A percentile compares a stretch with the other conserved stretches of the same genome.
Evolutionary conservation across 768 basidiomycete genomes (phyloP).

Genomic region (Kwoniella dendrophila): DNA sequence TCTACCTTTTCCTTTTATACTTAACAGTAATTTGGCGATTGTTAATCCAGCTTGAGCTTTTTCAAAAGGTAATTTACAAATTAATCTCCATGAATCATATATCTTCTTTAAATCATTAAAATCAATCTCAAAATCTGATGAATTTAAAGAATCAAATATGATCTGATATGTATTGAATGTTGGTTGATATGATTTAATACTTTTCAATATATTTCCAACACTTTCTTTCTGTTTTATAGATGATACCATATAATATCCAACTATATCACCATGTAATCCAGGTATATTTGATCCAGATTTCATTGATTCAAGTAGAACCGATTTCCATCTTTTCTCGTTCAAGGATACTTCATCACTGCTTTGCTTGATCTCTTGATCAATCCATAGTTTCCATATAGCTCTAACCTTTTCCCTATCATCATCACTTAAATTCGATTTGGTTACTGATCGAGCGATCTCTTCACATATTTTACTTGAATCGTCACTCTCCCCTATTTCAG

Average conservation of each 20-base stretch:
- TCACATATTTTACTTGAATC: constrained; percentile 19
- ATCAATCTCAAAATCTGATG: neutral
- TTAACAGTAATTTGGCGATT: constrained; percentile 31
- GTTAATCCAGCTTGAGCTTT: constrained; percentile 32
- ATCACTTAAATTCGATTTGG: constrained; percentile 2
- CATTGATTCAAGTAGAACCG: constrained; percentile 9
- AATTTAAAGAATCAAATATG: constrained; percentile 25
- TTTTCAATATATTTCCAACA: neutral
- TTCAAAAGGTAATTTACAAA: constrained; percentile 21
- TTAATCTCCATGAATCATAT: constrained; percentile 34
- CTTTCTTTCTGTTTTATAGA: neutral
- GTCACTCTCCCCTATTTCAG: constrained; percentile 53
- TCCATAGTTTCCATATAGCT: constrained; percentile 20
- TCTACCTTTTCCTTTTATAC: constrained; percentile 25
- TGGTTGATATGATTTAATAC: constrained; percentile 20
- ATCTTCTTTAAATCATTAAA: constrained; percentile 18
- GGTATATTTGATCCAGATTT: neutral
- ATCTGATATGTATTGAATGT: constrained; percentile 23
- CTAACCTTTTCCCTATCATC: constrained; percentile 3
- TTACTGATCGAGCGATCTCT: constrained; percentile 17
- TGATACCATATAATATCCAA: constrained; percentile 6
- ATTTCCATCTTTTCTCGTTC: constrained; percentile 9
- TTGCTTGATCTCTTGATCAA: neutral
- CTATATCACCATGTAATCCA: constrained; percentile 13
- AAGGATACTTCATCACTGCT: neutral